A percentile compares a stretch with the other conserved stretches of the same genome.
These are phyloP conservation scores for Gigaspora rosea DNA, from an alignment of 192 early-diverging fungal genomes.

Conservation along the genomic window DNA sequence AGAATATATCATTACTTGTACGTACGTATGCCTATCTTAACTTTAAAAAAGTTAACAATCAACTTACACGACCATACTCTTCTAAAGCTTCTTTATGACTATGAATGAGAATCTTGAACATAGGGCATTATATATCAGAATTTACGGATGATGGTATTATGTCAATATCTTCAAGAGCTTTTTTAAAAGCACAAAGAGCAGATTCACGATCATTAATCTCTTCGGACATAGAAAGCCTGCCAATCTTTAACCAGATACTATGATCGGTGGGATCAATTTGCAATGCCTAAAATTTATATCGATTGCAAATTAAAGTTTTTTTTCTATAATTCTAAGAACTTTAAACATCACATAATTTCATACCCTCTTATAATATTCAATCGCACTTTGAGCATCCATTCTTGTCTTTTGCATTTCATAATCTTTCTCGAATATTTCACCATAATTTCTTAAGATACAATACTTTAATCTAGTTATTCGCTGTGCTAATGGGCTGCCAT, in stretches of 20 bases:
- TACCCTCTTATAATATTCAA: conserved; percentile 11
- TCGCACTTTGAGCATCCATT: conserved; percentile 13
- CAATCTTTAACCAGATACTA: conserved; percentile 11
- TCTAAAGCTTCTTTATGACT: conserved; percentile 6
- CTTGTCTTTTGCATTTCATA: not conserved
- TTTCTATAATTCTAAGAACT: too few species aligned
- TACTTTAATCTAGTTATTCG: conserved; percentile 19
- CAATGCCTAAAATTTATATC: not conserved
- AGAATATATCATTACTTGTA: not conserved
- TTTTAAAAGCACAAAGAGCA: not conserved
- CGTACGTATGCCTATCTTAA: not conserved
- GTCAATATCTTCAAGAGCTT: not conserved
- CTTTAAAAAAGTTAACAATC: not conserved
- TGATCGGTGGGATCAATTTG: conserved; percentile 11
- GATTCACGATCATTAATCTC: conserved; percentile 5
- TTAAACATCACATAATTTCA: too few species aligned
- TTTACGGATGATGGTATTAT: not conserved
- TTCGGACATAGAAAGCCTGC: conserved; percentile 6
- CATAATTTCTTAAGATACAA: conserved; percentile 17
- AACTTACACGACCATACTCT: not conserved
- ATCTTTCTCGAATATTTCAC: not conserved
- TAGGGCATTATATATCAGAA: too few species aligned
- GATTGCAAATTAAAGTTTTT: not conserved
- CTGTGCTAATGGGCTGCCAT: not conserved
- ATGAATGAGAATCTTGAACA: not conserved